These are phyloP conservation scores for Botrytis deweyae DNA, from an alignment of 2,329 filamentous ascomycete species.

Conservation along the genomic window DNA sequence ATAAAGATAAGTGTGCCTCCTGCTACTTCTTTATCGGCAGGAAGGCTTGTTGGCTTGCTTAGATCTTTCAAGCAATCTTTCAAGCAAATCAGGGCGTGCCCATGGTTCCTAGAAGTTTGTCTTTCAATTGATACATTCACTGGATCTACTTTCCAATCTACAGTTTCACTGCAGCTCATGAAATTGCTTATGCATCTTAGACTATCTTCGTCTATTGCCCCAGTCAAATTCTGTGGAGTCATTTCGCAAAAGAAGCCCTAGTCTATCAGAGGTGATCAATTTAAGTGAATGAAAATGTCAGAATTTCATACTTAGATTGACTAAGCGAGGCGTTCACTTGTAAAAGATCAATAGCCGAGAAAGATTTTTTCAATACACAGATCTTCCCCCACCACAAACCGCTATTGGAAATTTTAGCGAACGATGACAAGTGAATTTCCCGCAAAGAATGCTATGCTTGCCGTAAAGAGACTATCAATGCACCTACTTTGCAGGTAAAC, in stretches of 20 bases:
- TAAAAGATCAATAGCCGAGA: neutral
- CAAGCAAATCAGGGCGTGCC: neutral
- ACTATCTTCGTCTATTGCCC: neutral
- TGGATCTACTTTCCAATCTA: fast-evolving
- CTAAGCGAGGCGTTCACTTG: neutral
- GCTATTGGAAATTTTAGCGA: no score
- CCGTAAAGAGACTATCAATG: neutral
- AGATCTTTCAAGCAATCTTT: neutral
- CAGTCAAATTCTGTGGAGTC: fast-evolving
- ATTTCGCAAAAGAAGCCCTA: neutral
- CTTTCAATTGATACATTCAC: neutral
- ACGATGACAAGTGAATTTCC: neutral
- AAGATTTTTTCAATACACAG: neutral
- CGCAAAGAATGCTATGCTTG: neutral
- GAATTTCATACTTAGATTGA: neutral
- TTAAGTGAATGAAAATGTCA: neutral
- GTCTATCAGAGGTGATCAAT: neutral
- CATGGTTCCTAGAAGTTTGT: neutral
- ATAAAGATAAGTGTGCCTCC: neutral
- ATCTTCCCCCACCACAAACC: neutral
- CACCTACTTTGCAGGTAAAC: neutral
- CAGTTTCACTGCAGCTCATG: neutral
- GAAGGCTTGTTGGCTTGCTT: neutral
- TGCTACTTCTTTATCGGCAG: neutral
- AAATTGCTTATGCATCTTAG: fast-evolving